Conservation (phyloP, 1,284 basidiomycete genomes). For the Xerocomus nothofagi region DNA sequence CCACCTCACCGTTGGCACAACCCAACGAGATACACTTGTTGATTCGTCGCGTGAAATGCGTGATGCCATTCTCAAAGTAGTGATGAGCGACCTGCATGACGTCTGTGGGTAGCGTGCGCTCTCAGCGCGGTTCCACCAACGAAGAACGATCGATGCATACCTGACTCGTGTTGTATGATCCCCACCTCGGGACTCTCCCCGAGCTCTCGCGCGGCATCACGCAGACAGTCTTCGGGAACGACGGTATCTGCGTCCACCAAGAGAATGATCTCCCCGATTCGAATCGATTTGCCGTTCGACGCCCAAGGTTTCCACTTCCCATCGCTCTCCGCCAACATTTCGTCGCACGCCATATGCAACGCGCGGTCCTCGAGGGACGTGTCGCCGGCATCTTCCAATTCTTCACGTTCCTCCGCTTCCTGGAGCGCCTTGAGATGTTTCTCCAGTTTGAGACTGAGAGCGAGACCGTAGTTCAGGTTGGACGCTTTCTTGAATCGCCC, state of each 20-base stretch:
- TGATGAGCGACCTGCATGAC: constrained; percentile 86
- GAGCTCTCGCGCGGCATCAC: constrained; percentile 82
- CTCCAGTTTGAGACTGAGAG: constrained; percentile 61
- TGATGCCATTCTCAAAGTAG: constrained; percentile 86
- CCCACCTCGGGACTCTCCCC: constrained; percentile 64
- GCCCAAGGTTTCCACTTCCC: constrained; percentile 68
- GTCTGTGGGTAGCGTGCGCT: constrained; percentile 38
- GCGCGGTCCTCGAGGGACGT: constrained; percentile 66
- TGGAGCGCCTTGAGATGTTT: constrained; percentile 61
- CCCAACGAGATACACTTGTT: constrained; percentile 76
- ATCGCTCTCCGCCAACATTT: constrained; percentile 59
- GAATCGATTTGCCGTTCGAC: constrained; percentile 54
- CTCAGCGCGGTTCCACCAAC: neutral
- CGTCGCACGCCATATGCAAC: constrained; percentile 64
- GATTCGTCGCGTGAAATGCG: constrained; percentile 80
- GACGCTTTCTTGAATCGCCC: constrained; percentile 90
- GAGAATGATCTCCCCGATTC: constrained; percentile 66
- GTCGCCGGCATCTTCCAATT: constrained; percentile 28
- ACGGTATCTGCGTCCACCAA: constrained; percentile 82
- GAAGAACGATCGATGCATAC: constrained; percentile 29
- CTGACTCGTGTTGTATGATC: constrained; percentile 82
- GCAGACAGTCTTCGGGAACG: constrained; percentile 82
- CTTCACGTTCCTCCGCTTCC: constrained; percentile 39
- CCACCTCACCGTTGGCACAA: constrained; percentile 76
- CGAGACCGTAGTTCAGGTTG: constrained; percentile 84